These are phyloP conservation scores for Thermochaetoides thermophila DNA, from an alignment of 495 filamentous ascomycete genomes.

Conservation along the genomic window DNA sequence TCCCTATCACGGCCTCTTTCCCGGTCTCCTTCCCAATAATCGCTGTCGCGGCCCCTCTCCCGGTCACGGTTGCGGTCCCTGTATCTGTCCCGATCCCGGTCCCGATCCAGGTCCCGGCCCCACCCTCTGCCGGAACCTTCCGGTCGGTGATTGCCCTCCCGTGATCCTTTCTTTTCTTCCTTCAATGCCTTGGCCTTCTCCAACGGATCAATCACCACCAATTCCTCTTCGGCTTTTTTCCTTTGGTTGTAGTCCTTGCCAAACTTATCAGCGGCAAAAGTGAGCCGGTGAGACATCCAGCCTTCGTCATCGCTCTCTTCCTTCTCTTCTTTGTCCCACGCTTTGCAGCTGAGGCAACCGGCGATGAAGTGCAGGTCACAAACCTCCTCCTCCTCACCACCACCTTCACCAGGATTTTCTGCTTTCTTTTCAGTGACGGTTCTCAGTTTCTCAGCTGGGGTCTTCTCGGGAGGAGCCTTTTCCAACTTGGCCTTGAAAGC, in stretches of 20 bases:
- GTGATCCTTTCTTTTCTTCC: constrained; percentile 42
- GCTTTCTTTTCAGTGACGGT: constrained; percentile 1
- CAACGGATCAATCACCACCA: constrained; percentile 88
- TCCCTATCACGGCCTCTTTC: constrained; percentile 3
- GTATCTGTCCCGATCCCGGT: constrained; percentile 1
- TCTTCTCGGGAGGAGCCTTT: constrained; percentile 35
- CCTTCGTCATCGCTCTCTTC: constrained; percentile 49
- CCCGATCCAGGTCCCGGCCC: constrained; percentile 31
- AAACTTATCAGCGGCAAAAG: constrained; percentile 74
- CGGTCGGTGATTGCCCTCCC: constrained; percentile 24
- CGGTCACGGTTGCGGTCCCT: constrained; percentile 1
- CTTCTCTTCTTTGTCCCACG: constrained; percentile 51
- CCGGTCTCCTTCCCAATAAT: no score
- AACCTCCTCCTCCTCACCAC: constrained; percentile 28
- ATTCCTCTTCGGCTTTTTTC: constrained; percentile 70
- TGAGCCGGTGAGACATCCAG: constrained; percentile 59
- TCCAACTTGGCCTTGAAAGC: constrained; percentile 71
- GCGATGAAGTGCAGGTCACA: constrained; percentile 90
- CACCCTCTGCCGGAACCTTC: constrained; percentile 39
- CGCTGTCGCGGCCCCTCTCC: constrained; percentile 1
- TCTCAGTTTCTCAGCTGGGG: constrained; percentile 16
- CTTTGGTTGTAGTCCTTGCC: constrained; percentile 90
- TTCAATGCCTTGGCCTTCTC: constrained; percentile 65
- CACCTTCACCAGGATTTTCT: constrained; percentile 16
- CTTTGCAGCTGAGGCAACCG: constrained; percentile 76